Conservation (phyloP, 2,329 filamentous ascomycete species). For the Colletotrichum sp. region DNA sequence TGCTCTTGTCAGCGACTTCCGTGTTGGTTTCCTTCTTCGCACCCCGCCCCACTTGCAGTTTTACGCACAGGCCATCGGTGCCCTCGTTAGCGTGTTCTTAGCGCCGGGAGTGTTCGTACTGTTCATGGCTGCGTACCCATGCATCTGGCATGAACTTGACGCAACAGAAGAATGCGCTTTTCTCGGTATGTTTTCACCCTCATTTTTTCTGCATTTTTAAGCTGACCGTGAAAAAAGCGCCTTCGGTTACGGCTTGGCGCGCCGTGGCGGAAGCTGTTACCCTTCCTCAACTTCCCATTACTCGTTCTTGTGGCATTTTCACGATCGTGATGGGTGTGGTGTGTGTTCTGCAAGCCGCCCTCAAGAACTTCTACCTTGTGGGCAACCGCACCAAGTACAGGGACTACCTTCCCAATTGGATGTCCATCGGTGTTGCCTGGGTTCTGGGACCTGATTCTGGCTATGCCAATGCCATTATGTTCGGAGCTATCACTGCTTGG, state of each 20-base stretch:
- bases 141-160: conserved; percentile 55
- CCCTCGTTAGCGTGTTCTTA: conserved; percentile 68
- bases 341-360: conserved; percentile 53
- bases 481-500: conserved; percentile 58
- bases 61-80: conserved; percentile 68
- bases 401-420: conserved; percentile 67
- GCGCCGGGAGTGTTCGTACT: conserved; percentile 72
- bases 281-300: conserved; percentile 60
- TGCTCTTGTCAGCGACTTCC: conserved; percentile 67
- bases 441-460: conserved; percentile 58
- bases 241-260: conserved; percentile 70
- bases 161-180: conserved; percentile 56
- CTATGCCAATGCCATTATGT: conserved; percentile 63
- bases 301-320: conserved; percentile 59
- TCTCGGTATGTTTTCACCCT: conserved; percentile 35
- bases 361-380: conserved; percentile 59
- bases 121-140: conserved; percentile 72
- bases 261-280: conserved; percentile 69
- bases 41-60: conserved; percentile 71
- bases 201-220: not conserved
- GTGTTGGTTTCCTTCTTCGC: conserved; percentile 70
- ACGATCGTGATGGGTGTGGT: conserved; percentile 59
- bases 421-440: conserved; percentile 65
- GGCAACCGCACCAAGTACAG: conserved; percentile 59
- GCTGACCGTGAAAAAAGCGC: conserved; percentile 33